phyloP scores from a whole-genome alignment of 1,284 basidiomycete species.

The Rhodotorula glutinis region DNA sequence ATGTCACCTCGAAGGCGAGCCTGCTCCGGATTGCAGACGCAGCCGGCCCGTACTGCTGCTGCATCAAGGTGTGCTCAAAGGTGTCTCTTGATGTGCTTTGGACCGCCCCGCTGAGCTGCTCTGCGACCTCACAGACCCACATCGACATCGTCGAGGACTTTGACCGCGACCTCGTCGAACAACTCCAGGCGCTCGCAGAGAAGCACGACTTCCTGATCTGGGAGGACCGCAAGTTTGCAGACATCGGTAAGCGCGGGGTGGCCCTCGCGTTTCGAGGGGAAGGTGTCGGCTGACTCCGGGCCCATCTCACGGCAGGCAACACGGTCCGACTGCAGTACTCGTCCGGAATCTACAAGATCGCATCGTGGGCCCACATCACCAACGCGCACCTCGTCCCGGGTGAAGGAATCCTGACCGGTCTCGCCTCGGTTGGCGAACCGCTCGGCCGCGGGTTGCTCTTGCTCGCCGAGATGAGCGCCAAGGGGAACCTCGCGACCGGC shows the following conservation, averaged over 20 bases:
- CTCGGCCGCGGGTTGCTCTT: constrained; percentile 82
- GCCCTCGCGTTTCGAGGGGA: no score
- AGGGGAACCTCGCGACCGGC: constrained; percentile 79
- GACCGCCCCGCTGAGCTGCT: background rate
- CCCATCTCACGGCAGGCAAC: constrained; percentile 63
- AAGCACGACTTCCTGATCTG: constrained; percentile 96
- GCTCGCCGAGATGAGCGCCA: constrained; percentile 94
- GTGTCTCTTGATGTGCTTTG: no score
- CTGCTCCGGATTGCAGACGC: constrained; percentile 82
- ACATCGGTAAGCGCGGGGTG: constrained; percentile 67
- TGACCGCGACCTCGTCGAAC: constrained; percentile 66
- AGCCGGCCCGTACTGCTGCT: constrained; percentile 84
- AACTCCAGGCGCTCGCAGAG: constrained; percentile 66
- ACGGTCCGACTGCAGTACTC: constrained; percentile 95
- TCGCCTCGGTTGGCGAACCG: constrained; percentile 78
- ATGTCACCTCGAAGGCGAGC: constrained; percentile 78
- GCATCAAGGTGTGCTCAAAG: constrained; percentile 72
- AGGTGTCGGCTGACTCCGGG: background rate
- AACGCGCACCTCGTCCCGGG: constrained; percentile 87
- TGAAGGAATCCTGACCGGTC: constrained; percentile 84
- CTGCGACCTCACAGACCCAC: constrained; percentile 68
- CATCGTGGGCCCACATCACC: constrained; percentile 94
- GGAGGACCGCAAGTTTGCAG: constrained; percentile 96
- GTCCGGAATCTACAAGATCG: constrained; percentile 87
- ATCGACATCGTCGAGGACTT: constrained; percentile 95